phyloP scores from a whole-genome alignment of 257 asterid genomes.

The Leonotis leonurus region DNA sequence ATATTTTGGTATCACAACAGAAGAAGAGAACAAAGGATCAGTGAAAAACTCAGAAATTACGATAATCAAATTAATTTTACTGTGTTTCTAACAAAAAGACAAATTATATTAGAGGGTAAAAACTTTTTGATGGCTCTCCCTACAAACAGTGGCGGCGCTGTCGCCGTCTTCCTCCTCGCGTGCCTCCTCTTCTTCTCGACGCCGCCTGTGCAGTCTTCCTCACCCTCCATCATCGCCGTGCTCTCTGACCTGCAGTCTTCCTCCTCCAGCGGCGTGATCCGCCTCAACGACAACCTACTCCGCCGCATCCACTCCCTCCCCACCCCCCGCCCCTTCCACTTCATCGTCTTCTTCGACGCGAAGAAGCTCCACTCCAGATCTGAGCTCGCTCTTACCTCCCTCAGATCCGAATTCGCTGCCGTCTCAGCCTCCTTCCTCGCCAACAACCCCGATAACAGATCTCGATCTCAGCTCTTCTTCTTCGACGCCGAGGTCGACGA shows the following conservation, averaged over 20 bases:
- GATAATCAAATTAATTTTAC: too few species aligned
- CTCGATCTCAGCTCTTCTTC: conserved; percentile 41
- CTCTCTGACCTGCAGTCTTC: conserved; percentile 52
- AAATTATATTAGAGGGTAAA: too few species aligned
- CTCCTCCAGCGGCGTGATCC: conserved; percentile 52
- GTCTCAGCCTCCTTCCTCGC: conserved; percentile 52
- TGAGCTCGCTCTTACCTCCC: conserved; percentile 48
- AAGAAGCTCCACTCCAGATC: conserved; percentile 59
- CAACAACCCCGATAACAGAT: conserved; percentile 35
- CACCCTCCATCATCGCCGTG: conserved; percentile 29
- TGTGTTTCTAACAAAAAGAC: too few species aligned
- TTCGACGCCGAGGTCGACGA: conserved; percentile 51
- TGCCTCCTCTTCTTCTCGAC: conserved; percentile 24
- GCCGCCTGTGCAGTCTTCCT: conserved; percentile 5
- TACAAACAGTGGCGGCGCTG: conserved; percentile 8
- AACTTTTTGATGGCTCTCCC: conserved; percentile 52
- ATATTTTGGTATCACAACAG: conserved; percentile 10
- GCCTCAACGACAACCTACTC: conserved; percentile 52
- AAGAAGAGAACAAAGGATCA: background rate
- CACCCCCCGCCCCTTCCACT: conserved; percentile 62
- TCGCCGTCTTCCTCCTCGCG: background rate
- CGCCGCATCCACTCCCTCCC: conserved; percentile 48
- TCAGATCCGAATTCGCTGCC: conserved; percentile 55
- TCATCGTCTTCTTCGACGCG: conserved; percentile 77
- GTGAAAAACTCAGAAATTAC: background rate